Percentiles rank a stretch among this genome's conserved stretches.
Evolutionary conservation across 441 rosid species (phyloP).

Genomic region (Euphorbia neoarborescens): DNA sequence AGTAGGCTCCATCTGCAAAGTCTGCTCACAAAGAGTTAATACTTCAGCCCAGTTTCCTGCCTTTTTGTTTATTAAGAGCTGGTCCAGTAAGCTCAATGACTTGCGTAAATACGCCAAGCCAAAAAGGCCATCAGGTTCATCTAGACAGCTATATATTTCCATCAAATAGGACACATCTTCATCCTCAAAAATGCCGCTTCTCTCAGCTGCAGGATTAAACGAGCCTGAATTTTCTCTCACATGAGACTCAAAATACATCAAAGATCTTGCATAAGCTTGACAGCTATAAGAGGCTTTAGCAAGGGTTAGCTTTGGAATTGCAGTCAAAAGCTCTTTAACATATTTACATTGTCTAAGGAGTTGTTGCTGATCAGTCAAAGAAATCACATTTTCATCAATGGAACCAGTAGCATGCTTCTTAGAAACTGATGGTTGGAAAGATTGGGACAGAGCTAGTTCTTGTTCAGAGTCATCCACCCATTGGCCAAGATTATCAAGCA

Average conservation of each 20-base stretch:
- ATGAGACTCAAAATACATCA: constrained; percentile 96
- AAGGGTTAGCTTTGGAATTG: constrained; percentile 82
- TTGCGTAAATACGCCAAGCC: constrained; percentile 89
- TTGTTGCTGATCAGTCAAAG: constrained; percentile 58
- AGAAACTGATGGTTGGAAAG: constrained; percentile 49
- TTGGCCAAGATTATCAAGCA: constrained; percentile 97
- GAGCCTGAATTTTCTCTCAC: constrained; percentile 86
- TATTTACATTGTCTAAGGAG: constrained; percentile 79
- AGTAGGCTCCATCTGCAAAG: constrained; percentile 93
- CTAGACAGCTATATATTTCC: constrained; percentile 94
- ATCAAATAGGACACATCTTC: constrained; percentile 85
- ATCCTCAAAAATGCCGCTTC: constrained; percentile 81
- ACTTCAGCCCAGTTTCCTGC: constrained; percentile 98
- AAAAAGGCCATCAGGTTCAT: constrained; percentile 93
- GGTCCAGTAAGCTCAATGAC: constrained; percentile 80
- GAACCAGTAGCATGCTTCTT: constrained; percentile 59
- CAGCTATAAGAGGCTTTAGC: constrained; percentile 90
- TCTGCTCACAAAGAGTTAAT: constrained; percentile 92
- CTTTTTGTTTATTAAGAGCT: constrained; percentile 77
- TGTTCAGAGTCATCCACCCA: constrained; percentile 96
- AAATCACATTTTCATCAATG: constrained; percentile 44
- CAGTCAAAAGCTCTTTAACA: constrained; percentile 79
- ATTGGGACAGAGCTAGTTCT: constrained; percentile 73
- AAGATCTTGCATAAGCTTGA: constrained; percentile 94
- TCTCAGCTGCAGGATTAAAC: constrained; percentile 91